Percentiles rank a stretch among this genome's conserved stretches.
phyloP scores from a whole-genome alignment of 306 rosid species.

The Quercus rubra region DNA sequence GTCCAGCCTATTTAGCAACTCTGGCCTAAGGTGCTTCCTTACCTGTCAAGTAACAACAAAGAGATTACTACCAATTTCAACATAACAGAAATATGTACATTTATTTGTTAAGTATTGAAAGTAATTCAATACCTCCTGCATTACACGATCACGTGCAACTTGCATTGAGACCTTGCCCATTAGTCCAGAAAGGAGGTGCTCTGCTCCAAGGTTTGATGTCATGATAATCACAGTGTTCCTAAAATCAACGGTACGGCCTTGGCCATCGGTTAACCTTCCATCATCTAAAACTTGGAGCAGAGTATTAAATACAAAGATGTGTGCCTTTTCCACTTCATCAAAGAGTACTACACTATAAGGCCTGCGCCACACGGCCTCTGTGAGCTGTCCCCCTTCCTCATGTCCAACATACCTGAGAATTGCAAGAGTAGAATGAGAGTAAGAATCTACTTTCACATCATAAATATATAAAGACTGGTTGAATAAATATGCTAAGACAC shows the following conservation, averaged over 20 bases:
- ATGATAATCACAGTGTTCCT: constrained; percentile 81
- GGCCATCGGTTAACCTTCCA: constrained; percentile 93
- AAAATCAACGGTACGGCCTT: constrained; percentile 87
- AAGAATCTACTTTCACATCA: background rate
- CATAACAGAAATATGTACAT: background rate
- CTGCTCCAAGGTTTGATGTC: constrained; percentile 96
- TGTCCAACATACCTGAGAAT: constrained; percentile 74
- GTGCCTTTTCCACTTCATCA: constrained; percentile 96
- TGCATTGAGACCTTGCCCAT: constrained; percentile 71
- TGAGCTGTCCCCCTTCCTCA: constrained; percentile 95
- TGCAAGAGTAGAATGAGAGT: background rate
- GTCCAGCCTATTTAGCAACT: too few relatives aligned
- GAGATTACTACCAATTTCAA: background rate
- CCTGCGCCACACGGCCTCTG: constrained; percentile 88
- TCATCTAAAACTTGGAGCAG: constrained; percentile 88
- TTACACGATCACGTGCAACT: constrained; percentile 68
- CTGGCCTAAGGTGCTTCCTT: constrained; percentile 71
- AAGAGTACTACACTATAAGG: constrained; percentile 84
- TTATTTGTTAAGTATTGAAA: background rate
- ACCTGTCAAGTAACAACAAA: constrained; percentile 36
- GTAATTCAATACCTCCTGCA: constrained; percentile 54
- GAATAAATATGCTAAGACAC: background rate
- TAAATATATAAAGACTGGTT: too few relatives aligned
- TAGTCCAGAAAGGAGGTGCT: constrained; percentile 70
- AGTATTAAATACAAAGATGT: constrained; percentile 68